Base-by-base conservation (phyloP, 176 grass and related monocot genomes). In the Oryza meyeriana region DNA sequence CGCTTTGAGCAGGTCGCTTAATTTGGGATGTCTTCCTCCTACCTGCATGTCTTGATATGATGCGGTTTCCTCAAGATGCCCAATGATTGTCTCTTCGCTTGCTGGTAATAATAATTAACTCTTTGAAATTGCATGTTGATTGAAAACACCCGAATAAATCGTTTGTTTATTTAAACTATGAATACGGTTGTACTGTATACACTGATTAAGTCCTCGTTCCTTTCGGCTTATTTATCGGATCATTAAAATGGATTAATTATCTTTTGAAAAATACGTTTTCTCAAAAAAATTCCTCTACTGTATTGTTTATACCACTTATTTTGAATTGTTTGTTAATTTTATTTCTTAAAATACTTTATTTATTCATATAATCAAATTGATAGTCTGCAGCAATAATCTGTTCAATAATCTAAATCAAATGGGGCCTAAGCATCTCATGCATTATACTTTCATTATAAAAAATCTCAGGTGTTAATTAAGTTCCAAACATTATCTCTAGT, bases 381-480 rank as follows among this genome's bases (percentile, higher is more conserved):
- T n/a, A n/a, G n/a, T n/a, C n/a, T n/a, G n/a, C n/a, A n/a, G n/a
- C n/a, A n/a, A n/a, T n/a, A n/a, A n/a, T n/a, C n/a, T n/a, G n/a
- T n/a, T n/a, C n/a, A n/a, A n/a, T n/a, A n/a, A n/a, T n/a, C n/a
- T n/a, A n/a, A n/a, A n/a, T n/a, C n/a, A n/a, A n/a, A n/a, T n/a
- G n/a, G n/a, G n/a, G n/a, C n/a, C n/a, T n/a, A n/a, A 71, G 64
- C 83, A 89, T 76, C 57, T 81, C 66, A 42, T 30, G 84, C 14
- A 72, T 61, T 79, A 55, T 22, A 55, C 18, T 55, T 55, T 20
- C 50, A 55, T 55, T 55, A 55, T 22, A 8, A 22, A 22, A 20
- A 55, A 55, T 1, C 20, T 55, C 50, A n/a, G 18, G 6, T 52
- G 16, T 18, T 2, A 50, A 50, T 50, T 50, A 52, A 41, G 33